Percentiles rank a stretch among this genome's conserved stretches.
These are phyloP conservation scores for Synchytrium microbalum DNA, from an alignment of 371 early-diverging fungal species.

Conservation along the genomic window DNA sequence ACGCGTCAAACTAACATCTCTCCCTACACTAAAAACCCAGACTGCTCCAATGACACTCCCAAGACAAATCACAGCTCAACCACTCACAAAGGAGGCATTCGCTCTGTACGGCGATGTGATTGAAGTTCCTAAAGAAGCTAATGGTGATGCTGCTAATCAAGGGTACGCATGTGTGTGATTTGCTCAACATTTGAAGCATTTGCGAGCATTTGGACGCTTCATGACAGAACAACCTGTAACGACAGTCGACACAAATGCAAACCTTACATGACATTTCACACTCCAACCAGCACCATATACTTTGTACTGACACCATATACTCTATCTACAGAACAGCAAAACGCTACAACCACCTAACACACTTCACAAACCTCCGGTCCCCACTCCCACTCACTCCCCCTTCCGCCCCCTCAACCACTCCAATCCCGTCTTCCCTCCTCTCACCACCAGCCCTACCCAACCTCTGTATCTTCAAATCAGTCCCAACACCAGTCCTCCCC, in stretches of 20 bases:
- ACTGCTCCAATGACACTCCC: background rate
- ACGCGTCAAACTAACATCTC: background rate
- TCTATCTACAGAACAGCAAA: conserved; percentile 40
- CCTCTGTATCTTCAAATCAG: conserved; percentile 62
- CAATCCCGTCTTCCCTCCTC: background rate
- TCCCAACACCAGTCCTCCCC: conserved; percentile 34
- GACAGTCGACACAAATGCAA: too few relatives aligned
- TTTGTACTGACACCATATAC: too few relatives aligned
- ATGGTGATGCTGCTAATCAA: conserved; percentile 52
- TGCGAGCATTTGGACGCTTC: too few relatives aligned
- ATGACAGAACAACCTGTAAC: too few relatives aligned
- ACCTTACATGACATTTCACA: too few relatives aligned
- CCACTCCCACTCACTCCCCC: conserved; percentile 10
- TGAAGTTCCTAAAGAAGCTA: conserved; percentile 31
- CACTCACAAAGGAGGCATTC: conserved; percentile 58
- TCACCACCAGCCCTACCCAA: conserved; percentile 44
- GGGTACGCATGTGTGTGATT: conserved; percentile 22
- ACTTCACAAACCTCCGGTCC: conserved; percentile 46
- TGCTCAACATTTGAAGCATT: background rate
- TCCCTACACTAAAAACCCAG: background rate
- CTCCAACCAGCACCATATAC: too few relatives aligned
- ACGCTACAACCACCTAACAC: conserved; percentile 56
- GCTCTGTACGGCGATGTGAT: conserved; percentile 69
- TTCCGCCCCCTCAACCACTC: background rate
- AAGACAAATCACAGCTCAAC: conserved; percentile 11